Percentiles rank a stretch among this genome's conserved stretches.
These are phyloP conservation scores for Silene conica DNA, from an alignment of 148 eudicot species.

Conservation along the genomic window DNA sequence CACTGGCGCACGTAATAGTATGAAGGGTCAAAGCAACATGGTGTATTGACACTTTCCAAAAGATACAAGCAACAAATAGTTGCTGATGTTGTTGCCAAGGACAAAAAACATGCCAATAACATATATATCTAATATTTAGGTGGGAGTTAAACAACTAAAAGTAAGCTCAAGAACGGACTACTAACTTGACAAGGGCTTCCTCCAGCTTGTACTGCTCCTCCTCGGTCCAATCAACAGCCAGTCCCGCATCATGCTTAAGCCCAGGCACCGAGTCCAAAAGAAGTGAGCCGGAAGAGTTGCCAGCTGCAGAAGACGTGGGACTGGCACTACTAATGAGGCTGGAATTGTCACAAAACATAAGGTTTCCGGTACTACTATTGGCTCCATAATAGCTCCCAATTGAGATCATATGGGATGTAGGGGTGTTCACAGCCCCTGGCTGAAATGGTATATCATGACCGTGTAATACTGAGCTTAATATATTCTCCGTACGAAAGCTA, in stretches of 20 bases:
- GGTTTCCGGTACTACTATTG: conserved; percentile 32
- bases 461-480: conserved; percentile 40
- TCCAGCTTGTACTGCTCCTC: conserved; percentile 74
- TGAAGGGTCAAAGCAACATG: no score
- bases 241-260: conserved; percentile 69
- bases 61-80: neutral
- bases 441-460: conserved; percentile 51
- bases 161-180: conserved; percentile 31
- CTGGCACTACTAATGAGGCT: conserved; percentile 35
- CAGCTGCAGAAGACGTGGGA: conserved; percentile 30
- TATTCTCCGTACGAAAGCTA: conserved; percentile 52
- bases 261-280: conserved; percentile 68
- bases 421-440: conserved; percentile 46
- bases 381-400: conserved; percentile 44
- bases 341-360: conserved; percentile 49
- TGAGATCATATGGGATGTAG: conserved; percentile 43
- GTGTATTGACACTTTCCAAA: neutral
- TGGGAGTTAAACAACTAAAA: conserved; percentile 13
- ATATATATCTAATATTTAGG: neutral
- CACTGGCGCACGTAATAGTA: no score
- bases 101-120: neutral
- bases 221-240: conserved; percentile 75
- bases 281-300: conserved; percentile 46
- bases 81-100: conserved; percentile 10
- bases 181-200: conserved; percentile 81